These are phyloP conservation scores for Tolypocladium inflatum DNA, from an alignment of 2,329 filamentous ascomycete genomes.

Conservation along the genomic window DNA sequence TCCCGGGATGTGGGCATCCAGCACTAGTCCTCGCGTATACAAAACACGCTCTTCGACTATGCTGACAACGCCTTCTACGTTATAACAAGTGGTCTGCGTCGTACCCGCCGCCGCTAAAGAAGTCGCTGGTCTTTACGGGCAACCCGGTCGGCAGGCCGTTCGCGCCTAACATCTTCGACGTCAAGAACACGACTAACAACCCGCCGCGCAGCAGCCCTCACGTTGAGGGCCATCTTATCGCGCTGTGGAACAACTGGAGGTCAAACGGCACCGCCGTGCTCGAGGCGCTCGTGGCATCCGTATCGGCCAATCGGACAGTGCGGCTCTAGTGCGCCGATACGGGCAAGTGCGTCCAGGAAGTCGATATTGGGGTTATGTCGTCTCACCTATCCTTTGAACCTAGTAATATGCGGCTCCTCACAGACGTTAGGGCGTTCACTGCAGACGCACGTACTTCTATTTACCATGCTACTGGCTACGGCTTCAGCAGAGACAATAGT, in stretches of 20 bases:
- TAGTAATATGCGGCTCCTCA: no score
- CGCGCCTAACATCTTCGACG: constrained; percentile 7
- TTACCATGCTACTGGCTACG: no score
- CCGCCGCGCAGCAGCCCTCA: constrained; percentile 1
- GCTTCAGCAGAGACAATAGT: no score
- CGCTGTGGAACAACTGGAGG: constrained; percentile 10
- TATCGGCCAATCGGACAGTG: no score
- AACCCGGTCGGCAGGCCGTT: constrained; percentile 3
- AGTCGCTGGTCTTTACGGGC: constrained; percentile 15
- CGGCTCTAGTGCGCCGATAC: no score
- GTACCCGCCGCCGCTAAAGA: constrained; percentile 4
- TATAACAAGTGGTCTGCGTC: constrained; percentile 14
- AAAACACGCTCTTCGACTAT: constrained; percentile 8
- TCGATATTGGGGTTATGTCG: no score
- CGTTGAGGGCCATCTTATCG: constrained; percentile 6
- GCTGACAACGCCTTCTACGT: constrained; percentile 9
- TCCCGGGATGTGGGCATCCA: constrained; percentile 19
- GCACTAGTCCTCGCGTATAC: constrained; percentile 10
- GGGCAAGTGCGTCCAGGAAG: no score
- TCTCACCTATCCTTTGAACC: no score
- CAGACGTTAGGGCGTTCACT: no score
- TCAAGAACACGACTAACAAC: constrained; percentile 8
- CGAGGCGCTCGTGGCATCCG: no score
- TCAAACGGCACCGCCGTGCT: constrained; percentile 2
- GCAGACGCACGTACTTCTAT: no score